Conservation (phyloP, 768 basidiomycete genomes). For the Botryobasidium botryosum region DNA sequence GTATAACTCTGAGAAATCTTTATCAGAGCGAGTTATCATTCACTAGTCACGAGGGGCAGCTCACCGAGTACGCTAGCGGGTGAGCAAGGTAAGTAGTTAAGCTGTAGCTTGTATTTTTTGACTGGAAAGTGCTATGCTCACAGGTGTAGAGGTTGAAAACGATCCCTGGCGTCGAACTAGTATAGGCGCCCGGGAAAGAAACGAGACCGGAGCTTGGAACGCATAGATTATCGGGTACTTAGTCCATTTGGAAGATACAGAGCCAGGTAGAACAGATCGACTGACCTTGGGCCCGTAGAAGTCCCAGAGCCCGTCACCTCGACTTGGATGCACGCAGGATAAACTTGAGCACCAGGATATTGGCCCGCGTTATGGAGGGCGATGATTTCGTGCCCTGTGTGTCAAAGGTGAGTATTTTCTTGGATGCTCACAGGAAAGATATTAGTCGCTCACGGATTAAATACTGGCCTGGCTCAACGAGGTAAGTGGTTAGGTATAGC, state of each 20-base stretch:
- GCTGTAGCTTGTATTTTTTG: too few species aligned
- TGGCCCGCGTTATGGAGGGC: slow-evolving; percentile 1
- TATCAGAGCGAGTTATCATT: too few species aligned
- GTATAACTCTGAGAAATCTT: too few species aligned
- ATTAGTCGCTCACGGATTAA: slow-evolving; percentile 33
- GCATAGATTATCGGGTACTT: too few species aligned
- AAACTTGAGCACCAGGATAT: slow-evolving; percentile 29
- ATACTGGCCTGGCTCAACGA: slow-evolving; percentile 34
- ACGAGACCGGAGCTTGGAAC: slow-evolving; percentile 31
- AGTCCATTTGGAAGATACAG: neutral
- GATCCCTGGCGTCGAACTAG: slow-evolving; percentile 21
- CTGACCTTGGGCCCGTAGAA: slow-evolving; percentile 14
- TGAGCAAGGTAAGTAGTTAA: too few species aligned
- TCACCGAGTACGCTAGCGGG: too few species aligned
- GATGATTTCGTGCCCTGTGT: neutral
- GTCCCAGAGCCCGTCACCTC: slow-evolving; percentile 31
- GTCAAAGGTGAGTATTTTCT: neutral
- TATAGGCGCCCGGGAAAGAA: slow-evolving; percentile 34
- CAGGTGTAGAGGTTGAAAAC: neutral
- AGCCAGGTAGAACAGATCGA: too few species aligned
- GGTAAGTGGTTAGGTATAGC: too few species aligned
- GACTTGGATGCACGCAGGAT: slow-evolving; percentile 32
- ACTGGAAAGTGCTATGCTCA: neutral
- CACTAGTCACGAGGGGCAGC: too few species aligned
- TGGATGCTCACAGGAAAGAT: neutral